Percentiles rank a stretch among this genome's conserved stretches.
phyloP scores from a whole-genome alignment of 2,329 filamentous ascomycete species.

The Aspergillus sp. region DNA sequence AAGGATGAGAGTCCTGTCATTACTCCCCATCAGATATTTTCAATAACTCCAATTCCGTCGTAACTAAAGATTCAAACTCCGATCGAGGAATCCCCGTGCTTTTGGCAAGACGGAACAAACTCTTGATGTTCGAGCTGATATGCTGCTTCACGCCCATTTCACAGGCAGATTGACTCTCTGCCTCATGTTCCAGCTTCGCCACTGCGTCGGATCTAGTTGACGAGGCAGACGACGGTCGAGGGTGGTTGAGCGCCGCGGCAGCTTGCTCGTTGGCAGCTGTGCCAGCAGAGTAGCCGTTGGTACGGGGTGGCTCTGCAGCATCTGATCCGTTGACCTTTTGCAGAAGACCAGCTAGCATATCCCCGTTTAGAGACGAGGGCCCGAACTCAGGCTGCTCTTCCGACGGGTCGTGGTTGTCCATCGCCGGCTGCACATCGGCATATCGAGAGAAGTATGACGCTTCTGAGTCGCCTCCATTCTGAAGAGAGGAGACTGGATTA shows the following conservation, averaged over 20 bases:
- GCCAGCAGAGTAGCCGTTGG: conserved; percentile 16
- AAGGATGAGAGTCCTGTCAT: too few relatives aligned
- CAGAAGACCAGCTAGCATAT: conserved; percentile 41
- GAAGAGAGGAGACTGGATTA: conserved; percentile 15
- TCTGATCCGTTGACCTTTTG: conserved; percentile 29
- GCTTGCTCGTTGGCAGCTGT: conserved; percentile 17
- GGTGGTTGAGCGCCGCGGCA: conserved; percentile 33
- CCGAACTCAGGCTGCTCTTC: conserved; percentile 46
- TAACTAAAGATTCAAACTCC: conserved; percentile 58
- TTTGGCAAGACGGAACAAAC: conserved; percentile 56
- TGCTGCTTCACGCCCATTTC: conserved; percentile 61
- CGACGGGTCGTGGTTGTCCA: conserved; percentile 59
- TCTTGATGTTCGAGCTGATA: conserved; percentile 60
- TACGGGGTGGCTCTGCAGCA: conserved; percentile 14
- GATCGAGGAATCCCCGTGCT: conserved; percentile 53
- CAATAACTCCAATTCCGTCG: conserved; percentile 55
- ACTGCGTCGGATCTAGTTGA: conserved; percentile 45
- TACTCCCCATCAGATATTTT: conserved; percentile 50
- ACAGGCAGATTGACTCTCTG: conserved; percentile 48
- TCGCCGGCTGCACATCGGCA: conserved; percentile 58
- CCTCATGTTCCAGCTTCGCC: conserved; percentile 51
- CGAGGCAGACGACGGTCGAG: conserved; percentile 39
- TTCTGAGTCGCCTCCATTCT: conserved; percentile 42
- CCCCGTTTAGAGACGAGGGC: conserved; percentile 52
- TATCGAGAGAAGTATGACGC: conserved; percentile 59